Evolutionary conservation across 225 moss, liverwort and hornwort species (phyloP).

Genomic region (Bryum argenteum): DNA sequence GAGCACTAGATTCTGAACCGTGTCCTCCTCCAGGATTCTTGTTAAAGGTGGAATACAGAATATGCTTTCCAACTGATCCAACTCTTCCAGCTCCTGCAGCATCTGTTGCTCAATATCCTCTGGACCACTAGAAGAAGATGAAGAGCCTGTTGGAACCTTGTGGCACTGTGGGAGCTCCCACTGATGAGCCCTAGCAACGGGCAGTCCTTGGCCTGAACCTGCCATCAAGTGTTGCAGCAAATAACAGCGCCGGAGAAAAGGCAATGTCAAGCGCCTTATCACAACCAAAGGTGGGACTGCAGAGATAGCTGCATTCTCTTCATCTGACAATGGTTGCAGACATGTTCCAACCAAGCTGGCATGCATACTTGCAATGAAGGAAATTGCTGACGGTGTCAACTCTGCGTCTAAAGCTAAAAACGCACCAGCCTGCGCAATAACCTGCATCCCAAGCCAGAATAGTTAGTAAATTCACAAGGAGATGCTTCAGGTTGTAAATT

Average conservation of each 20-base stretch:
- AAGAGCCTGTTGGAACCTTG: conserved; percentile 35
- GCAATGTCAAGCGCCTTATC: conserved; percentile 76
- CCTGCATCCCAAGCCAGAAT: conserved; percentile 36
- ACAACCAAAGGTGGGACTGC: conserved; percentile 58
- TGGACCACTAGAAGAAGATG: conserved; percentile 40
- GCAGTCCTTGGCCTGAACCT: conserved; percentile 72
- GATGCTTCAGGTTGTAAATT: neutral
- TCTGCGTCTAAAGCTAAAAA: conserved; percentile 59
- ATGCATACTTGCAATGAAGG: conserved; percentile 66
- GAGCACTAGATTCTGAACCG: conserved; percentile 59
- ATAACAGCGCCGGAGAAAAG: conserved; percentile 86
- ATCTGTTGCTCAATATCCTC: conserved; percentile 56
- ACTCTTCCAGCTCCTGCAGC: conserved; percentile 70
- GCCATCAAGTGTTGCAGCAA: conserved; percentile 74
- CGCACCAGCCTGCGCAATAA: conserved; percentile 65
- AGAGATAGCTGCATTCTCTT: conserved; percentile 46
- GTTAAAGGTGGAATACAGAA: conserved; percentile 74
- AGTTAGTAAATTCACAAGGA: conserved; percentile 22
- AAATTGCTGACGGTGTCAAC: conserved; percentile 55
- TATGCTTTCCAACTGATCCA: conserved; percentile 72
- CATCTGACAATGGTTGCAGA: conserved; percentile 51
- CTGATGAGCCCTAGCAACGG: conserved; percentile 78
- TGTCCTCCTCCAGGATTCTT: conserved; percentile 62
- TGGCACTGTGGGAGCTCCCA: conserved; percentile 86
- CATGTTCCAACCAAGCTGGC: conserved; percentile 61